These are phyloP conservation scores for Gillenia trifoliata DNA, from an alignment of 306 rosid species.

Conservation along the genomic window DNA sequence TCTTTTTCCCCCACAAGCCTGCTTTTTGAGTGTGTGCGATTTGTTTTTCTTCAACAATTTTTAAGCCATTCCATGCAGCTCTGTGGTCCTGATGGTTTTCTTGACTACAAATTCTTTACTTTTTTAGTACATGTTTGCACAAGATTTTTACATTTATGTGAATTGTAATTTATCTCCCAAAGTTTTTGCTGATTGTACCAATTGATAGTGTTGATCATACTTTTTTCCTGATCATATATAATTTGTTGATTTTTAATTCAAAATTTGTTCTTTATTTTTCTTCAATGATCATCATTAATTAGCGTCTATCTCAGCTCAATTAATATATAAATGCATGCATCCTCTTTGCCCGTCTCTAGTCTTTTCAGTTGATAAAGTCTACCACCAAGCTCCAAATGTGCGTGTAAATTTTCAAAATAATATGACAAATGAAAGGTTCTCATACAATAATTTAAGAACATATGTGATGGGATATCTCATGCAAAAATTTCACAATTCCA, in stretches of 20 bases:
- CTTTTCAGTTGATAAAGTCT: not conserved
- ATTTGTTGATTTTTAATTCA: not conserved
- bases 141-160: not conserved
- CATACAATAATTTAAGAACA: too few species aligned
- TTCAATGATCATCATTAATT: not conserved
- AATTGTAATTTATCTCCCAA: not conserved
- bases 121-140: not conserved
- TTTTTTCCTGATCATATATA: not conserved
- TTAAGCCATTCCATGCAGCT: not conserved
- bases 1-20: not conserved
- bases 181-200: not conserved
- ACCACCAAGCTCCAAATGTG: not conserved
- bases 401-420: not conserved
- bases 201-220: not conserved
- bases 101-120: not conserved
- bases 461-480: too few species aligned
- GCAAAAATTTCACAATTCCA: not conserved
- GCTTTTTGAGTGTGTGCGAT: too few species aligned
- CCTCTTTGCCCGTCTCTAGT: not conserved
- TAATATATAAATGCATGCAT: not conserved
- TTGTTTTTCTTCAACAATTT: too few species aligned
- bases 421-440: too few species aligned
- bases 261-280: not conserved
- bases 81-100: not conserved
- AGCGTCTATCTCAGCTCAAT: not conserved